phyloP scores from a whole-genome alignment of 2,329 filamentous ascomycete genomes.

The Akanthomyces dipterigenus region DNA sequence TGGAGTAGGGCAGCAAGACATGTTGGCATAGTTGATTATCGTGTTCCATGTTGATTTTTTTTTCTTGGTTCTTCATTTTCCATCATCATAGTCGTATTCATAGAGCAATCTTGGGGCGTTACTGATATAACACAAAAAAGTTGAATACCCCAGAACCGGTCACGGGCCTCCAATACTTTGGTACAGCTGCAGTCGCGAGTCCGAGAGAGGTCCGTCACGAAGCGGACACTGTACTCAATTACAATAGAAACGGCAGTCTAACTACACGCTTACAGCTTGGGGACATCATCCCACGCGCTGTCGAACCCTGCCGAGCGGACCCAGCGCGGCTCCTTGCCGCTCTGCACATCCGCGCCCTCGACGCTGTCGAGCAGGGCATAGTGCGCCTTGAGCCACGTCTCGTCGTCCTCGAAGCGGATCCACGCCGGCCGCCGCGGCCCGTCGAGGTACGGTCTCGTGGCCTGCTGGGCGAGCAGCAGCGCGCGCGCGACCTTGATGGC shows the following conservation, averaged over 20 bases:
- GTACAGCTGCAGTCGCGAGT: not conserved
- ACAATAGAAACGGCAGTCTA: not conserved
- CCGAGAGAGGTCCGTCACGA: not conserved
- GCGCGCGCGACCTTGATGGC: conserved; percentile 68
- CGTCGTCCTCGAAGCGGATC: conserved; percentile 46
- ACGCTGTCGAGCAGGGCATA: conserved; percentile 58
- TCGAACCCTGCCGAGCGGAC: conserved; percentile 56
- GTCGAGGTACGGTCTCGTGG: conserved; percentile 38
- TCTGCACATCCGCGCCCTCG: conserved; percentile 31
- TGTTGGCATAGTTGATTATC: not conserved
- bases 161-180: not conserved
- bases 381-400: conserved; percentile 53
- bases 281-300: conserved; percentile 53
- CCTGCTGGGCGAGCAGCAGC: conserved; percentile 54
- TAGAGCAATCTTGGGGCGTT: conserved; percentile 13
- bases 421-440: conserved; percentile 33
- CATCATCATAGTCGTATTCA: conserved; percentile 7
- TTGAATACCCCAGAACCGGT: conserved; percentile 12
- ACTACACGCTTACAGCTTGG: conserved; percentile 13
- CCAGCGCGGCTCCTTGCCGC: conserved; percentile 42
- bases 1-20: conserved; percentile 32
- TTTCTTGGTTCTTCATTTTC: not conserved
- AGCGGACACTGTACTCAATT: not conserved
- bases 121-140: conserved; percentile 14
- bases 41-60: conserved; percentile 6